Evolutionary conservation across 169 alveolate genomes (phyloP).

Genomic region (Cryptosporidium baileyi): DNA sequence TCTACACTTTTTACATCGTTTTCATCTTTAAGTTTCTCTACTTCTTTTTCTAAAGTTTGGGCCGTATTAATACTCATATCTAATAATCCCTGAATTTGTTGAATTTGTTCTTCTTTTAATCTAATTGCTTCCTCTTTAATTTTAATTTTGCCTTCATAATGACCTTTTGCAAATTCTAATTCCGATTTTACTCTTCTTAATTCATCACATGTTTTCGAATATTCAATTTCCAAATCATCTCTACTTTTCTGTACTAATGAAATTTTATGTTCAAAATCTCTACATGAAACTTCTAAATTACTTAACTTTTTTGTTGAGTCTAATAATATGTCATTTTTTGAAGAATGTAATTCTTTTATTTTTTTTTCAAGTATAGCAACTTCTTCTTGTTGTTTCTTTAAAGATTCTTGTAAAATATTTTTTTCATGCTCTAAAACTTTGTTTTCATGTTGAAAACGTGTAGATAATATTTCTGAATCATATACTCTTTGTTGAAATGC

Average conservation of each 20-base stretch:
- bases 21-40: background rate
- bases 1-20: background rate
- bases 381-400: slow-evolving; percentile 19
- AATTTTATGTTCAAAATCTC: slow-evolving; percentile 53
- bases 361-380: background rate
- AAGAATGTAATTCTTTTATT: slow-evolving; percentile 41
- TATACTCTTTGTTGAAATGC: slow-evolving; percentile 44
- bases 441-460: slow-evolving; percentile 39
- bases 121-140: slow-evolving; percentile 51
- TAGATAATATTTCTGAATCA: slow-evolving; percentile 56
- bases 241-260: slow-evolving; percentile 43
- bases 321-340: slow-evolving; percentile 16
- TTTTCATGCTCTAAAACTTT: slow-evolving; percentile 31
- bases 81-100: slow-evolving; percentile 26
- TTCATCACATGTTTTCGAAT: slow-evolving; percentile 42
- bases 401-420: slow-evolving; percentile 9
- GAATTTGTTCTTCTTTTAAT: slow-evolving; percentile 50
- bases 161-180: slow-evolving; percentile 56
- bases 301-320: slow-evolving; percentile 42
- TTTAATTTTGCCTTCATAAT: slow-evolving; percentile 57
- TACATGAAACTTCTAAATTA: slow-evolving; percentile 36
- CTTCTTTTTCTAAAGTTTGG: slow-evolving; percentile 26
- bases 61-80: slow-evolving; percentile 63
- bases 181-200: slow-evolving; percentile 60
- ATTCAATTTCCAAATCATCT: slow-evolving; percentile 51